Percentiles rank a stretch among this genome's conserved stretches.
Evolutionary conservation across 2,329 filamentous ascomycete genomes (phyloP).

Genomic region (Arachnomyces sp.): DNA sequence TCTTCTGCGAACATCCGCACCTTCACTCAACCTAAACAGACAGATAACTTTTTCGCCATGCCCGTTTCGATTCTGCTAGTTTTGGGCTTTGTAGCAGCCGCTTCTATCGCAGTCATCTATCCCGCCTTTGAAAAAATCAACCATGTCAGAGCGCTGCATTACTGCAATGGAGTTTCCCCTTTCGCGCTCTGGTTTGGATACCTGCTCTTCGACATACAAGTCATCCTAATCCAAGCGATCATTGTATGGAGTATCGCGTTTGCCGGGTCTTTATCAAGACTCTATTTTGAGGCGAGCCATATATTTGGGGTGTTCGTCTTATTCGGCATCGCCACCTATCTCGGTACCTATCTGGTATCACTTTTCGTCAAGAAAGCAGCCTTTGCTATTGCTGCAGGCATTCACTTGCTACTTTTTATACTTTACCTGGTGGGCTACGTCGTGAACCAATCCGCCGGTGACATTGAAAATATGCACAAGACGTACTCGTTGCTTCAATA

Average conservation of each 20-base stretch:
- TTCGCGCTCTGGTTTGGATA: slow-evolving; percentile 12
- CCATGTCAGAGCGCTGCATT: slow-evolving; percentile 11
- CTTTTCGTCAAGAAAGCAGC: slow-evolving; percentile 12
- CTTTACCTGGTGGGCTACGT: slow-evolving; percentile 12
- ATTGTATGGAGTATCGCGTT: neutral
- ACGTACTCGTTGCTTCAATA: slow-evolving; percentile 11
- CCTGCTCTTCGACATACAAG: slow-evolving; percentile 12
- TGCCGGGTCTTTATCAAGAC: slow-evolving; percentile 1
- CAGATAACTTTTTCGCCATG: too few species aligned
- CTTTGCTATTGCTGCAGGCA: slow-evolving; percentile 12
- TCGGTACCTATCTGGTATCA: slow-evolving; percentile 11
- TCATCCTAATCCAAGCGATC: slow-evolving; percentile 7
- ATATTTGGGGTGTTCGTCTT: slow-evolving; percentile 11
- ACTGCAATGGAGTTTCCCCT: slow-evolving; percentile 12
- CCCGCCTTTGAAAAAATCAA: slow-evolving; percentile 6
- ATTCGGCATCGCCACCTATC: slow-evolving; percentile 10
- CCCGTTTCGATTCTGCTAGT: too few species aligned
- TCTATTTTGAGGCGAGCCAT: slow-evolving; percentile 4
- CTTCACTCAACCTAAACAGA: too few species aligned
- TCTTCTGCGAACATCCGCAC: too few species aligned
- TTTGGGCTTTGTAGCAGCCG: too few species aligned
- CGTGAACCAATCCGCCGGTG: neutral
- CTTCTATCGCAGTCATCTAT: slow-evolving; percentile 1
- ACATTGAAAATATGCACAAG: slow-evolving; percentile 3
- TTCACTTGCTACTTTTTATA: slow-evolving; percentile 9